Evolutionary conservation across 257 asterid genomes (phyloP), one percentile per base, ranked within the genome.

Genomic region (Solanum chmielewskii): DNA sequence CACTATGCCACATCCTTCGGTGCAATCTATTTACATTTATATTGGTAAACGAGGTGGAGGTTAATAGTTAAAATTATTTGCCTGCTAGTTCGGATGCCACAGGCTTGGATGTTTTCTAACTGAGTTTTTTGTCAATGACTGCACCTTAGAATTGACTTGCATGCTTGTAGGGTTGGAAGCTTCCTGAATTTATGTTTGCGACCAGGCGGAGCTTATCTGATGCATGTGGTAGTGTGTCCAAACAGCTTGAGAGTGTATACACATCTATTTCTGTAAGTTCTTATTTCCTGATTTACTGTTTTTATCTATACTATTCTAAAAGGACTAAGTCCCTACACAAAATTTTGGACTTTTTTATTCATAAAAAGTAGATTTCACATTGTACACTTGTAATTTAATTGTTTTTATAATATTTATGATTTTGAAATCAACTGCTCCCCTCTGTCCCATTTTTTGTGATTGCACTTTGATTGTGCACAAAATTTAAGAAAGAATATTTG

Each of bases 101-200:
- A 81, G 45, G 85, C 45, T 81, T 21, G 70, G 29, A 49, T 78
- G 39, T 81, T 49, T 52, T 81, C 69, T 81, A 15, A 14, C 21
- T 2, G 21, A 76, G 13, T 20, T 56, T 49, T 41, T 49, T 81
- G 23, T 20, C 59, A 49, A 52, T 7, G 6, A 18, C 20, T 80
- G 64, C 85, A 49, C 69, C 44, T 81, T 52, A 81, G 85, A 81
- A 49, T 49, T 49, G 70, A 31, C 23, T 56, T 21, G 68, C 88
- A 77, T 35, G 45, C 89, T 91, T 92, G 89, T 93, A 97, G 99
- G 99, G 99, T 21, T 96, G 97, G 96, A 95, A 89, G 91, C 88
- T 97, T 80, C 89, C 98, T 73, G 98, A 95, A 88, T 93, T 95
- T 94, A 97, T 95, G 99, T 95, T 97, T 89, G 99, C 98, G 31